These are phyloP conservation scores for Talaromyces atroroseus DNA, from an alignment of 2,329 filamentous ascomycete genomes.

Conservation along the genomic window DNA sequence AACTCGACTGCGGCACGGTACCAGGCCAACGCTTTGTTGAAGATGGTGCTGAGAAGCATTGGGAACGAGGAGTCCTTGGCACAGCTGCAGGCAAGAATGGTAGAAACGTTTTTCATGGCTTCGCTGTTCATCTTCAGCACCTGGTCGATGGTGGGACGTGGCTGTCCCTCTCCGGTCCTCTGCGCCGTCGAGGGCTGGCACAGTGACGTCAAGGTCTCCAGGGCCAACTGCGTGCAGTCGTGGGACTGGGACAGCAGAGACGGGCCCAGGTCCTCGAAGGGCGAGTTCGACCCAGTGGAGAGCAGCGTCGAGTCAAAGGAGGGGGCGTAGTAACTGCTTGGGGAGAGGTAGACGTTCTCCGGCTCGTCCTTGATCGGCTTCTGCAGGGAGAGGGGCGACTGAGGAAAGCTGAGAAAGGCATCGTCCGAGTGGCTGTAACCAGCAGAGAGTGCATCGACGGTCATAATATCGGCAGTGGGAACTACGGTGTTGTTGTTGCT, in stretches of 20 bases:
- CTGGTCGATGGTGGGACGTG: conserved; percentile 14
- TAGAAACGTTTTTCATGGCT: conserved; percentile 12
- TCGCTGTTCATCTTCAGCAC: conserved; percentile 14
- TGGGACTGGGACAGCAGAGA: conserved; percentile 10
- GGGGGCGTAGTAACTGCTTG: conserved; percentile 12
- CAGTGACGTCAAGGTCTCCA: conserved; percentile 12
- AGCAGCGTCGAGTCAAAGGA: conserved; percentile 11
- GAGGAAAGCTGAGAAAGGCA: conserved; percentile 5
- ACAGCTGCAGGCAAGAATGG: conserved; percentile 13
- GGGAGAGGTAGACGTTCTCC: conserved; percentile 13
- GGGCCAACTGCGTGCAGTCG: conserved; percentile 13
- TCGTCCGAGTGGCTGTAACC: conserved; percentile 9
- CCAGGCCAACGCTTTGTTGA: conserved; percentile 14
- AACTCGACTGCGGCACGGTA: conserved; percentile 12
- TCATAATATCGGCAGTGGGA: conserved; percentile 8
- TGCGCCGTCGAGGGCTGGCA: conserved; percentile 12
- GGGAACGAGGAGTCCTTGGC: conserved; percentile 14
- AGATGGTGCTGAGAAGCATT: conserved; percentile 14
- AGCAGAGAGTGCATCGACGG: conserved; percentile 5
- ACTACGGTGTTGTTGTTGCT: background rate
- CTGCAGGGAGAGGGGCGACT: conserved; percentile 3
- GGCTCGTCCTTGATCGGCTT: conserved; percentile 12
- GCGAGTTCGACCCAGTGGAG: conserved; percentile 6
- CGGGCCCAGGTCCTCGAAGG: conserved; percentile 10
- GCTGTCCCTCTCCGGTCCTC: conserved; percentile 12